Conservation (phyloP, 441 rosid species). For the Isatis lusitanica region DNA sequence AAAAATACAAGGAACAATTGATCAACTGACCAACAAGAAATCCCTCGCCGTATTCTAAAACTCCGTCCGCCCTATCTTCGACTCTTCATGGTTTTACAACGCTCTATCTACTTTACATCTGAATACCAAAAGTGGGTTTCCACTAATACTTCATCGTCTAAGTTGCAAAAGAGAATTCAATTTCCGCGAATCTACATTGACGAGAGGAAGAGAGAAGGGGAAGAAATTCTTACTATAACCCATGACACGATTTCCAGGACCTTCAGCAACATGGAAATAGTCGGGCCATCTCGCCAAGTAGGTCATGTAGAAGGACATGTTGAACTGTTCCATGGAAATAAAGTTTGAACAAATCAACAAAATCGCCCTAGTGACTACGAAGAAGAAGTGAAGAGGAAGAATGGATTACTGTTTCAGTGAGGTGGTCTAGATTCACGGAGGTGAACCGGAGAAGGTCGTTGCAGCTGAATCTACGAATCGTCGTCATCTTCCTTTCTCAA, state of each 20-base stretch:
- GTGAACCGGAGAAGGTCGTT: slow-evolving; percentile 91
- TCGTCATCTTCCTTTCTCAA: slow-evolving; percentile 52
- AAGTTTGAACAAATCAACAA: not conserved
- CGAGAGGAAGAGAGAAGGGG: not conserved
- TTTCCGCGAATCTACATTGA: not conserved
- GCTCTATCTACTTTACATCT: not conserved
- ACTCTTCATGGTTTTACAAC: not conserved
- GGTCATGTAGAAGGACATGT: slow-evolving; percentile 96
- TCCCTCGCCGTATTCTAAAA: not conserved
- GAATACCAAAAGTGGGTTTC: not conserved
- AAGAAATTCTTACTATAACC: slow-evolving; percentile 66
- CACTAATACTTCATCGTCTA: not conserved
- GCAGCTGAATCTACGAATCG: slow-evolving; percentile 92
- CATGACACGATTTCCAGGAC: slow-evolving; percentile 74
- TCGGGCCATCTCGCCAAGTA: slow-evolving; percentile 98
- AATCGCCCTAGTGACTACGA: not conserved
- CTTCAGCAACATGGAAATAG: slow-evolving; percentile 92
- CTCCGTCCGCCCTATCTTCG: not conserved
- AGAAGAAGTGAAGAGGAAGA: not conserved
- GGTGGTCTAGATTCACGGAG: slow-evolving; percentile 86
- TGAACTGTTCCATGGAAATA: slow-evolving; percentile 56
- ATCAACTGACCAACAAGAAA: not conserved
- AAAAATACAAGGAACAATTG: not conserved
- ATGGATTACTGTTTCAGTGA: slow-evolving; percentile 78
- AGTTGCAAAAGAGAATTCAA: not conserved